Evolutionary conservation across 108 stramenopile species (phyloP), one percentile per base, ranked within the genome.

Genomic region (Aurantiochytrium sp.): DNA sequence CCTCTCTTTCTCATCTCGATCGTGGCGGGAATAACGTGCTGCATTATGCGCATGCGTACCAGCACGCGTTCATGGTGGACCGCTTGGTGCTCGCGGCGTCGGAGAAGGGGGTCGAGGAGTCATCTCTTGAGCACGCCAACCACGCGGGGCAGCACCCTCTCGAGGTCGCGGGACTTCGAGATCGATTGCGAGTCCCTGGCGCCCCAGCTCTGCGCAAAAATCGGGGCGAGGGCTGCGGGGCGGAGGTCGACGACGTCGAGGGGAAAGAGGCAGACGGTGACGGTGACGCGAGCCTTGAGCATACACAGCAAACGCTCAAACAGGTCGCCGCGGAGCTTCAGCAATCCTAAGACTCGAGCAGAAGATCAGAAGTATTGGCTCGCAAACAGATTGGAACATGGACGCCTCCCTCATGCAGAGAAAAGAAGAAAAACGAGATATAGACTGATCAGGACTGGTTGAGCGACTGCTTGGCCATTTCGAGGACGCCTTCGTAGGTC

Each of bases 401-500:
- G 17, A 17, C 50, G 2, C 50, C 50, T 50, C 10, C 10, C 4
- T 10, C 50, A 50, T 8, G 10, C 4, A 8, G 10, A 50, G 50
- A 52, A 17, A 52, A 52, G 50, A 52, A 2, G 50, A 52, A 52
- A 17, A 2, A 52, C 8, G 50, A 52, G 17, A 52, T 8, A 52
- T 1, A 52, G 17, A 52, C 8, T 15, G 50, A 52, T 52, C 50
- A 52, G 8, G 50, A 52, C 50, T 52, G 50, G 27, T 81, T 48
- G 42, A 81, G 73, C 8, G 42, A 48, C 39, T 81, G 39, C 24
- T 42, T 81, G 2, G 97, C 99, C 98, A 99, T 98, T 86, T 94
- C 89, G 86, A 97, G 69, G 15, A 96, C 99, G 37, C 98, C 99
- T 85, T 97, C 97, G 85, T 93, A 95, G 55, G 92, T 97, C 54